phyloP scores from a whole-genome alignment of 2,329 filamentous ascomycete species.

The Ilyonectria destructans region DNA sequence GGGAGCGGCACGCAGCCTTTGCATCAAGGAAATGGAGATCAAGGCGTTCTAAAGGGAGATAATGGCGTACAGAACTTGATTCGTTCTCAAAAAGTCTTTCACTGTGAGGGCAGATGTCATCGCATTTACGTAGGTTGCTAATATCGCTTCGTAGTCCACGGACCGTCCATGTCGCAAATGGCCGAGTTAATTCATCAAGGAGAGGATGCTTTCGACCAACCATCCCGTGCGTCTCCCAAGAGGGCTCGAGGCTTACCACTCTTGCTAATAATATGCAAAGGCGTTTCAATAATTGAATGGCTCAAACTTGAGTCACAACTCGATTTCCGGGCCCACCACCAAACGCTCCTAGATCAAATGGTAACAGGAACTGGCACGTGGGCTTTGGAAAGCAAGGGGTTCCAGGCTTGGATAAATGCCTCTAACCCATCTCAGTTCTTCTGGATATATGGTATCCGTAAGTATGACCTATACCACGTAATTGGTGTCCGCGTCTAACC shows the following conservation, averaged over 20 bases:
- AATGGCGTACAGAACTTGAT: neutral
- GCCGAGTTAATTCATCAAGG: constrained; percentile 1
- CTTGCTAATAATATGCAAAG: neutral
- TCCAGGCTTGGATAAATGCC: neutral
- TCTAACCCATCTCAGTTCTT: neutral
- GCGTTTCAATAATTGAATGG: constrained; percentile 1
- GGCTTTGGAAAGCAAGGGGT: neutral
- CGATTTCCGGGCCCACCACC: constrained; percentile 1
- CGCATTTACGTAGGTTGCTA: neutral
- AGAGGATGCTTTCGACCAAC: neutral
- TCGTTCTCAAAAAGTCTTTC: neutral
- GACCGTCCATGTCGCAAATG: neutral
- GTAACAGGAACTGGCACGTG: neutral
- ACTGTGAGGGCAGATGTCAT: neutral
- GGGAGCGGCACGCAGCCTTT: neutral
- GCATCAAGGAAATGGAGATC: neutral
- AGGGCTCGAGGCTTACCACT: fast-evolving
- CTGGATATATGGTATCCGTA: constrained; percentile 6
- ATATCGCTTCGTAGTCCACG: neutral
- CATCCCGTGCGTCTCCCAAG: neutral
- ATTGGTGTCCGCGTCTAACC: neutral
- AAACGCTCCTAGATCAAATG: neutral
- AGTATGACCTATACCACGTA: neutral
- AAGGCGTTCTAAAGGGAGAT: neutral
- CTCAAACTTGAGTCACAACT: constrained; percentile 2